phyloP scores from a whole-genome alignment of 2,329 filamentous ascomycete species.

The Xylaria sp. region DNA sequence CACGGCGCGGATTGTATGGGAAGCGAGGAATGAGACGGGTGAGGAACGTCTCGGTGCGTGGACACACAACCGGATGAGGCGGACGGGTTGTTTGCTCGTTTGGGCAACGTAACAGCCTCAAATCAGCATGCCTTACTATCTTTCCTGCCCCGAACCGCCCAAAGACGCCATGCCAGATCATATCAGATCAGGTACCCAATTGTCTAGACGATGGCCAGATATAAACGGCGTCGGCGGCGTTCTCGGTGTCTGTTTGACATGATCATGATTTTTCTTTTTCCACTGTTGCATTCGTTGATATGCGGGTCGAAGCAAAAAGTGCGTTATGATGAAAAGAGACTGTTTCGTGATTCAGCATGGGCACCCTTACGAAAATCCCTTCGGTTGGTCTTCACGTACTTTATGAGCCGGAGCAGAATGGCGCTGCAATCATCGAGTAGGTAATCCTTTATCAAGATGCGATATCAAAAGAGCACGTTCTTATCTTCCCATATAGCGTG shows the following conservation, averaged over 20 bases:
- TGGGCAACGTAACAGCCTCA: background rate
- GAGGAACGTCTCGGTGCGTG: background rate
- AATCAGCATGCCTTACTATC: slow-evolving; percentile 9
- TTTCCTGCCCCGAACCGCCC: slow-evolving; percentile 7
- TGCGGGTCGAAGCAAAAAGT: background rate
- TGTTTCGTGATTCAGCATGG: slow-evolving; percentile 12
- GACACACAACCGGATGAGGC: background rate
- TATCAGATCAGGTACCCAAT: slow-evolving; percentile 1
- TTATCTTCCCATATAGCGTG: slow-evolving; percentile 4
- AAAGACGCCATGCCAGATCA: slow-evolving; percentile 3
- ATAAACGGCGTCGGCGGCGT: background rate
- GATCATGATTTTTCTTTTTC: background rate
- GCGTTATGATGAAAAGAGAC: slow-evolving; percentile 1
- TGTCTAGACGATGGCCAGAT: slow-evolving; percentile 6
- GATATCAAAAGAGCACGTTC: background rate
- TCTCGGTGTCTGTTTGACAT: too few relatives aligned
- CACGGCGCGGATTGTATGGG: slow-evolving; percentile 9
- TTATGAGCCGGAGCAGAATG: slow-evolving; percentile 13
- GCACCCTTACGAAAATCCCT: slow-evolving; percentile 6
- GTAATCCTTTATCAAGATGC: background rate
- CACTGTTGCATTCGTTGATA: background rate
- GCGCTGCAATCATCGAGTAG: slow-evolving; percentile 10
- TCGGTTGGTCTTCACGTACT: slow-evolving; percentile 15
- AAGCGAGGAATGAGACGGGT: background rate
- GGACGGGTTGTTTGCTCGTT: background rate